These are phyloP conservation scores for Stephanodiscus minutulus DNA, from an alignment of 108 stramenopile species.

Conservation along the genomic window DNA sequence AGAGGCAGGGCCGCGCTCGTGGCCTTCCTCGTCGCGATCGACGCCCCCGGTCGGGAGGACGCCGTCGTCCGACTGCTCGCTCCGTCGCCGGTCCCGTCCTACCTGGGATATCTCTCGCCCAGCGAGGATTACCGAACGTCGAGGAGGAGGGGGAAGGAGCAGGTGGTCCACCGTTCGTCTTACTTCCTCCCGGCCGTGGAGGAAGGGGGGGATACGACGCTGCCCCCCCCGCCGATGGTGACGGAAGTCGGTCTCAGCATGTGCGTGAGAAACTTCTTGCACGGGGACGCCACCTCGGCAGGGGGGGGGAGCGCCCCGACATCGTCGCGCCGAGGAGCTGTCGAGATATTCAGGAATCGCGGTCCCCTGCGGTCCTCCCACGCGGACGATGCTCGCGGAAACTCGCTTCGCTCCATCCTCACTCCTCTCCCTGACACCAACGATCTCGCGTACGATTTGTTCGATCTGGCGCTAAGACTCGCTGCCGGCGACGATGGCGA, in stretches of 20 bases:
- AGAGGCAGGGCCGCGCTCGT: slow-evolving; percentile 41
- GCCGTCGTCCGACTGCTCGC: slow-evolving; percentile 1
- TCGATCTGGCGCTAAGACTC: slow-evolving; percentile 40
- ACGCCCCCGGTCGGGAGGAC: slow-evolving; percentile 41
- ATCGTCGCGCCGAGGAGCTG: slow-evolving; percentile 1
- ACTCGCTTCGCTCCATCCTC: slow-evolving; percentile 19
- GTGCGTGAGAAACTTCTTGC: slow-evolving; percentile 35
- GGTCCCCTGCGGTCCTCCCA: slow-evolving; percentile 6
- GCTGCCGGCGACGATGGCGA: slow-evolving; percentile 39
- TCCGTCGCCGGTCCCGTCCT: slow-evolving; percentile 34
- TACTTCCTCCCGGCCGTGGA: slow-evolving; percentile 31
- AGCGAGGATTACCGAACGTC: slow-evolving; percentile 4
- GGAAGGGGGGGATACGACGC: slow-evolving; percentile 4
- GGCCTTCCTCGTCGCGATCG: slow-evolving; percentile 27
- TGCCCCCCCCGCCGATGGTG: slow-evolving; percentile 37
- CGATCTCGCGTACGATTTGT: slow-evolving; percentile 42
- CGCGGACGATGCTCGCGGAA: slow-evolving; percentile 2
- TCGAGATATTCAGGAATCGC: slow-evolving; percentile 10
- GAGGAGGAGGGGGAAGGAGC: not conserved
- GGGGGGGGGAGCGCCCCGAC: not conserved
- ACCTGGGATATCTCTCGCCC: slow-evolving; percentile 41
- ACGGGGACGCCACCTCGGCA: slow-evolving; percentile 3
- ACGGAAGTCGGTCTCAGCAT: slow-evolving; percentile 43
- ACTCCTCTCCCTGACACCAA: slow-evolving; percentile 35
- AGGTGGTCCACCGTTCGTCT: slow-evolving; percentile 21